Evolutionary conservation across 2,329 filamentous ascomycete species (phyloP).

Genomic region (Xylariaceae sp.): DNA sequence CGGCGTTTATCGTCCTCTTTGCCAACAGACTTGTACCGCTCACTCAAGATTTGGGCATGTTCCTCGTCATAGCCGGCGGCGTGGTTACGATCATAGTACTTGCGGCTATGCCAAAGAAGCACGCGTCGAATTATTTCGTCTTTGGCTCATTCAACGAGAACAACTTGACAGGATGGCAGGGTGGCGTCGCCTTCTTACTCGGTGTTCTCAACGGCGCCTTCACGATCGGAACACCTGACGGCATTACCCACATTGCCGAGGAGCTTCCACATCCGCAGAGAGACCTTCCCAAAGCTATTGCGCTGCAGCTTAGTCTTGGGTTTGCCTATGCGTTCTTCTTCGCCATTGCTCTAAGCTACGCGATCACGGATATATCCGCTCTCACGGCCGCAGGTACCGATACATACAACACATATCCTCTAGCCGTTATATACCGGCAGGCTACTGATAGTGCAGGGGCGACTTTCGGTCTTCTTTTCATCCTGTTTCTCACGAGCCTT

Average conservation of each 20-base stretch:
- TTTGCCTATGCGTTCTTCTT: constrained; percentile 48
- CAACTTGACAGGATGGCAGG: constrained; percentile 49
- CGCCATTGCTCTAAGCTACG: constrained; percentile 49
- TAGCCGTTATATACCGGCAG: constrained; percentile 60
- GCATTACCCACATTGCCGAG: constrained; percentile 59
- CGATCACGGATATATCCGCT: constrained; percentile 51
- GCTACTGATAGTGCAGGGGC: constrained; percentile 48
- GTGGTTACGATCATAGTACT: constrained; percentile 51
- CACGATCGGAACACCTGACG: constrained; percentile 62
- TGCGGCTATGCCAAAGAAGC: constrained; percentile 47
- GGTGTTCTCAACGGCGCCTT: constrained; percentile 66
- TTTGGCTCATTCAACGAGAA: constrained; percentile 47
- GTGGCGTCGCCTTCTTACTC: constrained; percentile 61
- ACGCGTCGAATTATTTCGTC: constrained; percentile 50
- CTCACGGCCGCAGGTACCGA: constrained; percentile 47
- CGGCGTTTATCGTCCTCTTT: constrained; percentile 50
- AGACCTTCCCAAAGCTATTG: constrained; percentile 50
- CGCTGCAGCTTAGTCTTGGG: constrained; percentile 45
- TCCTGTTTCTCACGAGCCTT: constrained; percentile 49
- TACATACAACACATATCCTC: constrained; percentile 55
- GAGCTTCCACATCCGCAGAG: constrained; percentile 48
- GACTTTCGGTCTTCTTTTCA: constrained; percentile 54
- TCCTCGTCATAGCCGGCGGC: constrained; percentile 51
- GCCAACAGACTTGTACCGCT: constrained; percentile 54
- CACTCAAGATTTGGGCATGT: constrained; percentile 48